Evolutionary conservation across 2,329 filamentous ascomycete genomes (phyloP), one percentile per base, ranked within the genome.

Genomic region (Lasiodiplodia theobromae): DNA sequence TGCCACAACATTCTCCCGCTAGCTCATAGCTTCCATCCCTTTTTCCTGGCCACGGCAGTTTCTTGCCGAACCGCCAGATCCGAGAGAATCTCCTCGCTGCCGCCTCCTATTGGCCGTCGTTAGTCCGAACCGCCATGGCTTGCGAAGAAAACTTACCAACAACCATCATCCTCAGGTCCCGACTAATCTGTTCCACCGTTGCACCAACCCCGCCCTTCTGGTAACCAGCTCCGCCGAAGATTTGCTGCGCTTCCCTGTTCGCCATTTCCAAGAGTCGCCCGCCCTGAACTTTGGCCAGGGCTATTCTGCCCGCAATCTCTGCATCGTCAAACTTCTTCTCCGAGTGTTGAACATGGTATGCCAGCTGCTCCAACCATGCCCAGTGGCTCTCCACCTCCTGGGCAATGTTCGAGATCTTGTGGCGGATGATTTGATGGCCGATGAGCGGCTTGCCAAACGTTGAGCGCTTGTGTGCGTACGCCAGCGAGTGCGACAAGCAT

Each of bases 321-420:
- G 78, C 75, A 34, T 79, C 77, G 65, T 81, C 75, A 76, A 78
- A 81, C 3, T 72, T 75, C 67, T 82, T 72, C 70, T 81, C 79
- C 4, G 80, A 81, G 10, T 80, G 74, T 69, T 85, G 80, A 53
- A 86, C 80, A 56, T 87, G 85, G 73, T 85, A 87, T 5, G 86
- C 86, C 2, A 90, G 78, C 73, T 89, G 87, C 72, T 90, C 88
- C 69, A 90, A 75, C 79, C 87, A 89, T 0, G 87, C 86, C 77
- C 86, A 88, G 56, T 87, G 86, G 0, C 86, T 85, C 71, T 90
- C 88, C n/a, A 90, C 84, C 71, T 86, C 82, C 12, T 86, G 81
- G 0, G 86, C 87, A 63, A 89, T 82, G 44, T 84, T 87, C n/a
- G 86, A 83, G 16, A 90, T 81, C 74, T 90, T 90, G 23, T 84